These are phyloP conservation scores for Lentinula sp. DNA, from an alignment of 768 basidiomycete genomes.

Conservation along the genomic window DNA sequence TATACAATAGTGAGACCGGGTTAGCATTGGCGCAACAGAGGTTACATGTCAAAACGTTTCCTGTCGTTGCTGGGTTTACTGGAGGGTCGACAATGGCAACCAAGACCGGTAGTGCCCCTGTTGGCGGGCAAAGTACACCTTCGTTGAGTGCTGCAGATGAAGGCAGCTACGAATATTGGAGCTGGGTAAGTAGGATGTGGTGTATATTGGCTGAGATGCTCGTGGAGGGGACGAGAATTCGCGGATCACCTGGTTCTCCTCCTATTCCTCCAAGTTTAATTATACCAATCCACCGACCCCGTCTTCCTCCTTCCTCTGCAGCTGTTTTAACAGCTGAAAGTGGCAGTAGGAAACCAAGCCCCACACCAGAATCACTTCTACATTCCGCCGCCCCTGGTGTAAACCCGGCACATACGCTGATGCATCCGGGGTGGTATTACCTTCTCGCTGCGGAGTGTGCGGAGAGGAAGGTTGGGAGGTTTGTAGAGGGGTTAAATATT, in stretches of 20 bases:
- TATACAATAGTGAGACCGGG: slow-evolving; percentile 85
- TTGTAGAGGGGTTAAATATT: slow-evolving; percentile 47
- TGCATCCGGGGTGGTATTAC: slow-evolving; percentile 92
- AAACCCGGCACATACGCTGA: slow-evolving; percentile 78
- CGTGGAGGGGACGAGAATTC: slow-evolving; percentile 60
- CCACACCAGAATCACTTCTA: background rate
- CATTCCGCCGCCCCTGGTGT: slow-evolving; percentile 36
- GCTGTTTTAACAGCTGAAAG: slow-evolving; percentile 2
- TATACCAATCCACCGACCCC: slow-evolving; percentile 55
- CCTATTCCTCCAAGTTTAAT: slow-evolving; percentile 37
- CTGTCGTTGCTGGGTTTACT: slow-evolving; percentile 47
- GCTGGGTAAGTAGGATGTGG: slow-evolving; percentile 86
- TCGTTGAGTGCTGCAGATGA: slow-evolving; percentile 26
- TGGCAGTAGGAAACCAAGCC: background rate
- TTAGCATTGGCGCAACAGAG: slow-evolving; percentile 80
- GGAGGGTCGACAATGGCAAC: background rate
- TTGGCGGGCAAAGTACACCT: background rate
- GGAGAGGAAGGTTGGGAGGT: slow-evolving; percentile 66
- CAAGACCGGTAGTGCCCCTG: background rate
- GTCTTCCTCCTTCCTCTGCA: slow-evolving; percentile 19
- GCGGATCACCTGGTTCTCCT: background rate
- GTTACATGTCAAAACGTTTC: slow-evolving; percentile 83
- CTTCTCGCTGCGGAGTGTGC: slow-evolving; percentile 86
- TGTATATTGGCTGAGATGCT: slow-evolving; percentile 73
- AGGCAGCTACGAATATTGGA: slow-evolving; percentile 97